Base-by-base conservation (phyloP, 2,329 filamentous ascomycete species). In the Aureobasidium musti region DNA sequence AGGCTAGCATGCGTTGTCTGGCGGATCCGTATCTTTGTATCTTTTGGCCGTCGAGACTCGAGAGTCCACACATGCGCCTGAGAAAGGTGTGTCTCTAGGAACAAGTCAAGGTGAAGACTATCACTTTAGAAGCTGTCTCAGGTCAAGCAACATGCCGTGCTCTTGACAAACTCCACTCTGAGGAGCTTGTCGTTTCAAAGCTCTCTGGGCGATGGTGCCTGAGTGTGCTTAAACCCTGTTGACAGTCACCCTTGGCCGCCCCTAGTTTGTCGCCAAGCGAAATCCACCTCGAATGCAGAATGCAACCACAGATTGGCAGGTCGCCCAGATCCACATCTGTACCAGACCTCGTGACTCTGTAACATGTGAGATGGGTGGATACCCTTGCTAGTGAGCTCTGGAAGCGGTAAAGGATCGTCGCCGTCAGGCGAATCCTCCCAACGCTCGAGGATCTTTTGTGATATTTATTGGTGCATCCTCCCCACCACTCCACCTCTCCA, bases 401-500 rank as follows among this genome's bases (percentile, higher is more conserved):
- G 21, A 50, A 63, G 59, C 59, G 59, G 59, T 63, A 63, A 41
- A 63, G 35, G 59, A 63, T 63, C 43, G 26, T 47, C 57, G 57
- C 57, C 23, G 41, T 49, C 30, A 21, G 43, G 4, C 56, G 43
- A 63, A 52, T 52, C 59, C 45, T 63, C 35, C n/a, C 7, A 30
- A 49, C 45, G 30, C 33, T 41, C 33, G 41, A 49, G 43, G 41
- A 17, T 17, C 2, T 33, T 47, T 41, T 61, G 13, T 43, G 21
- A 41, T 47, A 49, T 47, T 47, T 61, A 49, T 50, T 50, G 45
- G 45, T 63, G 11, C 43, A 41, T 23, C 17, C 5, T 26, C 45
- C 45, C 43, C 45, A 28, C 59, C 49, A 35, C 59, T 30, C 49
- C 30, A 37, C 39, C 45, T 39, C 45, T 39, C 59, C 59, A 52